Base-by-base conservation (phyloP, 257 asterid genomes). In the Leonotis leonurus region DNA sequence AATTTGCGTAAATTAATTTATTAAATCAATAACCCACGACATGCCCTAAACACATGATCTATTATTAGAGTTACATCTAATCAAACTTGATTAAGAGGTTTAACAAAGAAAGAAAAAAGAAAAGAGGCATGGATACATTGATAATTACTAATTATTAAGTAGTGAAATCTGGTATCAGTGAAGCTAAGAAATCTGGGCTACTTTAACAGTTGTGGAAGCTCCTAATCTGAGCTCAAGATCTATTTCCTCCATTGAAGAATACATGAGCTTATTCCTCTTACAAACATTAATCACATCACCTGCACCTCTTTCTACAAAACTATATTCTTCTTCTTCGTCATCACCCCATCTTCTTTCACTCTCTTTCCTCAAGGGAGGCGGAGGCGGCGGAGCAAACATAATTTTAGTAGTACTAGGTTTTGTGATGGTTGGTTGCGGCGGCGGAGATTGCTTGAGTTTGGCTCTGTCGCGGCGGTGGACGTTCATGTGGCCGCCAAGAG, bases 191-290 rank as follows among this genome's bases (percentile, higher is more conserved):
- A 13, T 55, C 20, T 57, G 35, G 22, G 6, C 72, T 64, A 80
- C 40, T 50, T 81, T 71, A 44, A 74, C 68, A 8, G 75, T n/a
- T n/a, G n/a, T 66, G 7, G 82, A 82, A 48, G 80, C 67, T 32
- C 95, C 92, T 46, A 87, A 78, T 82, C 93, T 80, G 49, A 87
- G 85, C 79, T 87, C 93, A 48, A 87, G 93, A 82, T 87, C 95
- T 29, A 87, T 73, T 13, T 73, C 81, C 53, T 78, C 88, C 61
- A 54, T 61, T 17, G n/a, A n/a, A n/a, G n/a, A n/a, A n/a, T n/a
- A n/a, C n/a, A n/a, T n/a, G n/a, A 58, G 30, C 18, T 46, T 80
- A 3, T 35, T 61, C 58, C 81, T 76, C 77, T 85, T 82, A 44
- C 67, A 51, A 1, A 57, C 21, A n/a, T n/a, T n/a, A 8, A 35